These are phyloP conservation scores for Populus davidiana DNA, from an alignment of 345 rosid genomes.

Conservation along the genomic window DNA sequence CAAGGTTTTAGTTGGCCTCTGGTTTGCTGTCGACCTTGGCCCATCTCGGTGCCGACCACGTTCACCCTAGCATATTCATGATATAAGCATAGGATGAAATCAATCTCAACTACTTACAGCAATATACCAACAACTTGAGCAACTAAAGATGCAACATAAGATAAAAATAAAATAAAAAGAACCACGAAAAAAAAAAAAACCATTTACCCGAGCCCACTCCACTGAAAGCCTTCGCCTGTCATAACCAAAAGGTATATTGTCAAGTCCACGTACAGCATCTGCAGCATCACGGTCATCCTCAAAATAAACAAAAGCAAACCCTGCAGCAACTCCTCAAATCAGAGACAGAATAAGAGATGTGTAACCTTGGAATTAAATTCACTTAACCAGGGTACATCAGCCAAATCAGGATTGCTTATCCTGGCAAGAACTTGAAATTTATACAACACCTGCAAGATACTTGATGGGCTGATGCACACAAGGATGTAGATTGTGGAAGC, in stretches of 20 bases:
- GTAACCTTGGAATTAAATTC: slow-evolving; percentile 14
- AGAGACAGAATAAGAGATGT: slow-evolving; percentile 11
- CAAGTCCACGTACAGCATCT: slow-evolving; percentile 70
- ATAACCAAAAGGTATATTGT: slow-evolving; percentile 69
- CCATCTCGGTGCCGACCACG: slow-evolving; percentile 70
- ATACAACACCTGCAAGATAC: slow-evolving; percentile 71
- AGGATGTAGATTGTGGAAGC: slow-evolving; percentile 72
- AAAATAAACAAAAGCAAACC: slow-evolving; percentile 86
- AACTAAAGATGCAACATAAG: not conserved
- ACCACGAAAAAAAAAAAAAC: not conserved
- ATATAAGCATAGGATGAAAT: not conserved
- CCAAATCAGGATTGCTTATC: slow-evolving; percentile 37
- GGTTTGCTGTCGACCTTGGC: slow-evolving; percentile 43
- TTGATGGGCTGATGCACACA: slow-evolving; percentile 71
- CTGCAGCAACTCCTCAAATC: slow-evolving; percentile 40
- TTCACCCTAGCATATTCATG: slow-evolving; percentile 47
- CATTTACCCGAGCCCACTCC: slow-evolving; percentile 80
- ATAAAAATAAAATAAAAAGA: too few species aligned
- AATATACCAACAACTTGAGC: not conserved
- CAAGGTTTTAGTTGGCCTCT: slow-evolving; percentile 82
- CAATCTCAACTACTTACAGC: not conserved
- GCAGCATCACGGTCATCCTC: slow-evolving; percentile 88
- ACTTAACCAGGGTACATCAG: slow-evolving; percentile 29
- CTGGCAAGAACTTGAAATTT: slow-evolving; percentile 37
- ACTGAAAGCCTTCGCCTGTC: slow-evolving; percentile 65